phyloP scores from a whole-genome alignment of 208 protist species.

The Borovskyia barvae region DNA sequence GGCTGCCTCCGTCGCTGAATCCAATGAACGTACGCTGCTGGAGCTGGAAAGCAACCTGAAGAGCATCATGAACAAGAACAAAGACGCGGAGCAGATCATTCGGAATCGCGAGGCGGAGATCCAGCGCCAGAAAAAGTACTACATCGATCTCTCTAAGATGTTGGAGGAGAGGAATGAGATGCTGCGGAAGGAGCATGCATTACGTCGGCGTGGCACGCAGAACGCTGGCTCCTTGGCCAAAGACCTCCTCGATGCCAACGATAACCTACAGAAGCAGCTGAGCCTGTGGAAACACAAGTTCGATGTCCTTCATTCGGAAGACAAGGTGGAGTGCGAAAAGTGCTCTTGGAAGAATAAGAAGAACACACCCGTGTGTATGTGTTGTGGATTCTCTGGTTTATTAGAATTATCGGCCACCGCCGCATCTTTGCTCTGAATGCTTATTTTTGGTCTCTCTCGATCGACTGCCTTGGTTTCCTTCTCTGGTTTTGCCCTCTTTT shows the following conservation, averaged over 20 bases:
- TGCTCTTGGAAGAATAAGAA: slow-evolving; percentile 61
- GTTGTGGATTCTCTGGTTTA: slow-evolving; percentile 52
- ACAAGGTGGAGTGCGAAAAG: slow-evolving; percentile 73
- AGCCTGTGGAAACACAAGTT: slow-evolving; percentile 54
- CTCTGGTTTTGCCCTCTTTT: slow-evolving; percentile 13
- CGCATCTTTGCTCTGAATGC: background rate
- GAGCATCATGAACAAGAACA: slow-evolving; percentile 47
- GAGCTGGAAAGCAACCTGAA: slow-evolving; percentile 50
- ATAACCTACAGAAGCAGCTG: slow-evolving; percentile 49
- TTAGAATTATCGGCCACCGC: slow-evolving; percentile 15
- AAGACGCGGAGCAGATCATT: slow-evolving; percentile 47
- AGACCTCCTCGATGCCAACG: slow-evolving; percentile 67
- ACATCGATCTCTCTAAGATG: slow-evolving; percentile 62
- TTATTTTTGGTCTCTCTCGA: background rate
- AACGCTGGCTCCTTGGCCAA: slow-evolving; percentile 58
- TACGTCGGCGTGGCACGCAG: slow-evolving; percentile 54
- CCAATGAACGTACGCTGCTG: slow-evolving; percentile 49
- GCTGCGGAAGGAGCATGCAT: slow-evolving; percentile 54
- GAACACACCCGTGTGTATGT: slow-evolving; percentile 47
- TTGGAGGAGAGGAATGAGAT: slow-evolving; percentile 61
- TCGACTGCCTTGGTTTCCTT: slow-evolving; percentile 2
- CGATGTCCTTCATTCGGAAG: slow-evolving; percentile 44
- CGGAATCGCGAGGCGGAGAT: slow-evolving; percentile 44
- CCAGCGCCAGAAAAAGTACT: slow-evolving; percentile 47
- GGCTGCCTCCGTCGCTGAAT: slow-evolving; percentile 26